Evolutionary conservation across 768 basidiomycete genomes (phyloP).

Genomic region (Mycena rebaudengoi): DNA sequence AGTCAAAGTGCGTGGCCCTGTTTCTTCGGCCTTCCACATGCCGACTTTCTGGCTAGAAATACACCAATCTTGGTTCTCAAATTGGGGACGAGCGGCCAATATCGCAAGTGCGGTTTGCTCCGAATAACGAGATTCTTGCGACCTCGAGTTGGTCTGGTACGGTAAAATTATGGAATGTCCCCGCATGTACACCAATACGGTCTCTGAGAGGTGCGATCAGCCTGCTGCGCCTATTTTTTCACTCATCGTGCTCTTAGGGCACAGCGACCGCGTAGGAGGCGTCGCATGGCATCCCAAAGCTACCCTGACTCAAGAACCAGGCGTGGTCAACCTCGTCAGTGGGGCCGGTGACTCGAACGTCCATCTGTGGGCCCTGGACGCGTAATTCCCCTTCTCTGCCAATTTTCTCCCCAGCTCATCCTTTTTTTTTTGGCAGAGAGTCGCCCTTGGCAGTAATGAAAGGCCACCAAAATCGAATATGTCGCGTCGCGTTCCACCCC

Average conservation of each 20-base stretch:
- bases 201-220: slow-evolving; percentile 70
- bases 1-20: slow-evolving; percentile 73
- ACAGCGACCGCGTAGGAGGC: slow-evolving; percentile 91
- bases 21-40: not conserved
- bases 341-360: slow-evolving; percentile 89
- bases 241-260: slow-evolving; percentile 58
- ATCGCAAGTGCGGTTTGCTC: slow-evolving; percentile 93
- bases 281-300: slow-evolving; percentile 98
- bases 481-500: slow-evolving; percentile 95
- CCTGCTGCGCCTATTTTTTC: not conserved
- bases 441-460: slow-evolving; percentile 84
- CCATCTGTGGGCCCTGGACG: slow-evolving; percentile 88
- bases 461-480: slow-evolving; percentile 92
- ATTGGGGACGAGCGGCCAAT: slow-evolving; percentile 97
- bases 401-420: slow-evolving; percentile 4
- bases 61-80: slow-evolving; percentile 94
- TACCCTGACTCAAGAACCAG: slow-evolving; percentile 71
- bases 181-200: slow-evolving; percentile 82
- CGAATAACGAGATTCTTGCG: slow-evolving; percentile 86
- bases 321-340: slow-evolving; percentile 85
- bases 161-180: slow-evolving; percentile 95
- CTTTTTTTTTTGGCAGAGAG: slow-evolving; percentile 59
- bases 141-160: slow-evolving; percentile 97
- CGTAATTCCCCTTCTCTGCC: slow-evolving; percentile 51
- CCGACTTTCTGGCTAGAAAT: slow-evolving; percentile 61